These are phyloP conservation scores for Cytospora mali DNA, from an alignment of 2,329 filamentous ascomycete genomes.

Conservation along the genomic window DNA sequence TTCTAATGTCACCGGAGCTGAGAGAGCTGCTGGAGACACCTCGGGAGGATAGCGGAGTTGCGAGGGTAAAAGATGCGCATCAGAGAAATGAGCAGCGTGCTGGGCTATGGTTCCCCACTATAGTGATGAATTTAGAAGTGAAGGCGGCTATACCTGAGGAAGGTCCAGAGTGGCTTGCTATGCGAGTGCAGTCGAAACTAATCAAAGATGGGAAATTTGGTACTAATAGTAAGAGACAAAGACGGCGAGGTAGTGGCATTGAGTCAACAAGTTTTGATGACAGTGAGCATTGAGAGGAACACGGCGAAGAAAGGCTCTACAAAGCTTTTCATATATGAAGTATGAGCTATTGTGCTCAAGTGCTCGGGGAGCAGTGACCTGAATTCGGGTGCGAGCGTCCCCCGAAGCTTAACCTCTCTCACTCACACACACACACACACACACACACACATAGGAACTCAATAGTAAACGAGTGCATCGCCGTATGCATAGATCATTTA, in stretches of 20 bases:
- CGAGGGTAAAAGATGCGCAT: background rate
- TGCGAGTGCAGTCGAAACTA: slow-evolving; percentile 65
- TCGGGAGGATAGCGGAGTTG: background rate
- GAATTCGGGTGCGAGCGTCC: too few species aligned
- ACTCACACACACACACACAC: too few species aligned
- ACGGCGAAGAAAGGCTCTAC: slow-evolving; percentile 30
- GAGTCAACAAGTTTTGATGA: slow-evolving; percentile 68
- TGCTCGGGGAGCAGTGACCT: too few species aligned
- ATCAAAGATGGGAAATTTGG: slow-evolving; percentile 75
- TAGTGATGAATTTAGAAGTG: slow-evolving; percentile 74
- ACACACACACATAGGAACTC: too few species aligned
- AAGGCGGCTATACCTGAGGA: slow-evolving; percentile 70
- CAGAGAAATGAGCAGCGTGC: slow-evolving; percentile 4
- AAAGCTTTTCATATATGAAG: background rate
- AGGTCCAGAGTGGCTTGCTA: slow-evolving; percentile 73
- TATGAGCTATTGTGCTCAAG: too few species aligned
- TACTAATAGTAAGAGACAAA: slow-evolving; percentile 67
- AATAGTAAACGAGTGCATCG: too few species aligned
- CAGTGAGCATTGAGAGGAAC: slow-evolving; percentile 67
- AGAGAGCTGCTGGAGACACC: slow-evolving; percentile 11
- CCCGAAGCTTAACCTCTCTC: too few species aligned
- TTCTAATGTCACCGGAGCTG: slow-evolving; percentile 12
- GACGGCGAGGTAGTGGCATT: slow-evolving; percentile 66
- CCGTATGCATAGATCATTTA: too few species aligned
- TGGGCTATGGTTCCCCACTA: slow-evolving; percentile 71